These are phyloP conservation scores for Eimeria nieschulzi DNA, from an alignment of 169 alveolate genomes.

Conservation along the genomic window DNA sequence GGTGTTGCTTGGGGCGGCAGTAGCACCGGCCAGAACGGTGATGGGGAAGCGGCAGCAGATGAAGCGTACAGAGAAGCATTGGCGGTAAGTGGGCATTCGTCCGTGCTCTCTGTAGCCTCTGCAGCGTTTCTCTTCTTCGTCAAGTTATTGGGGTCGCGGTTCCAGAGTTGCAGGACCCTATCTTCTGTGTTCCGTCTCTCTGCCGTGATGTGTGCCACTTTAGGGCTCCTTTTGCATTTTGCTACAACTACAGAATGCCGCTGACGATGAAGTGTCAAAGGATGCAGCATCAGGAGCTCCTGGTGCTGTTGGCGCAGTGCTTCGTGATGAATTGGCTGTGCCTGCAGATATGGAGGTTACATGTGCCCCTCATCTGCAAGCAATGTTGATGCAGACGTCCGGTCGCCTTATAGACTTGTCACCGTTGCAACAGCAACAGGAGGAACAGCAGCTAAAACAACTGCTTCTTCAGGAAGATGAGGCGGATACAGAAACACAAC, in stretches of 20 bases:
- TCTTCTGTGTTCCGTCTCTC: no score
- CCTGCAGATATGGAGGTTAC: constrained; percentile 26
- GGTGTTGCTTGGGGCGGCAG: constrained; percentile 58
- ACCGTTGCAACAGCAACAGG: constrained; percentile 65
- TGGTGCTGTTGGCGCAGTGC: neutral
- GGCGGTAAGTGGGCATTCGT: constrained; percentile 11
- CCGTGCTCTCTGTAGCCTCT: neutral
- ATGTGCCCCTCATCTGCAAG: constrained; percentile 50
- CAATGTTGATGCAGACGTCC: constrained; percentile 37
- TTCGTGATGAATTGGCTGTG: constrained; percentile 21
- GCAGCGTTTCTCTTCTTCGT: neutral
- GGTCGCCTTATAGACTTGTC: constrained; percentile 42
- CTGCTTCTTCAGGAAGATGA: constrained; percentile 70
- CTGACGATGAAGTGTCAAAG: neutral
- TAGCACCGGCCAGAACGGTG: constrained; percentile 2
- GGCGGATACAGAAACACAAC: constrained; percentile 20
- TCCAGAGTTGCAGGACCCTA: no score
- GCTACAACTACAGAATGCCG: neutral
- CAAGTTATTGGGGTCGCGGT: no score
- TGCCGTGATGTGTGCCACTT: neutral
- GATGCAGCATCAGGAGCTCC: neutral
- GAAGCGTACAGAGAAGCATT: constrained; percentile 51
- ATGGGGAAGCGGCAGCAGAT: constrained; percentile 7
- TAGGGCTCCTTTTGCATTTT: constrained; percentile 49
- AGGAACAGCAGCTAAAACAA: constrained; percentile 71